These are phyloP conservation scores for Nakazawaea populi DNA, from an alignment of 805 yeast species.

Conservation along the genomic window DNA sequence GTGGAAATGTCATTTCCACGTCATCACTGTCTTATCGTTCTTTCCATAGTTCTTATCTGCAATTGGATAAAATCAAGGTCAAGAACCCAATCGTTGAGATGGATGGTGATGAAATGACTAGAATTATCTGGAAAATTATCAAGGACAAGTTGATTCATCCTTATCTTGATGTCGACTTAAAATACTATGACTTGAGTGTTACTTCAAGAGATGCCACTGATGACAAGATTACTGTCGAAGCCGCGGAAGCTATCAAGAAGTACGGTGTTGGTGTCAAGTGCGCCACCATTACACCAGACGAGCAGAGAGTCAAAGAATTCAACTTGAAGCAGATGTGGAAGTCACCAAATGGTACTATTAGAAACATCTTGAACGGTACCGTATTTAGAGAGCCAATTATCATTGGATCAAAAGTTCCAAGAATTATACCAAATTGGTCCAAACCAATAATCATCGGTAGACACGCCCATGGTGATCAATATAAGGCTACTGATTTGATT, in stretches of 20 bases:
- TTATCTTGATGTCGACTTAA: constrained; percentile 65
- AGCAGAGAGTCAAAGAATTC: constrained; percentile 71
- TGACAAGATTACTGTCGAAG: constrained; percentile 71
- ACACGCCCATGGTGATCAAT: constrained; percentile 84
- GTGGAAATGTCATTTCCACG: not conserved
- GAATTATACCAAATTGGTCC: constrained; percentile 76
- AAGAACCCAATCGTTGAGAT: constrained; percentile 70
- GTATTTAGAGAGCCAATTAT: constrained; percentile 83
- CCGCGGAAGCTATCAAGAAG: constrained; percentile 68
- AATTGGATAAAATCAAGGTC: constrained; percentile 56
- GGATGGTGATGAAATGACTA: constrained; percentile 85
- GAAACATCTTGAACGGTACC: constrained; percentile 78
- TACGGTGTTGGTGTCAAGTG: constrained; percentile 81
- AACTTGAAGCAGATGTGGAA: constrained; percentile 75
- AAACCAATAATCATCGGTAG: constrained; percentile 81
- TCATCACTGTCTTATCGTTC: not conserved
- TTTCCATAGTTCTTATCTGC: constrained; percentile 13
- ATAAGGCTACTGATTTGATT: constrained; percentile 71
- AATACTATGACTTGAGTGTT: constrained; percentile 71
- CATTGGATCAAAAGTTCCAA: constrained; percentile 63
- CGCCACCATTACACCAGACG: constrained; percentile 85
- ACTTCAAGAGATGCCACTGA: constrained; percentile 63
- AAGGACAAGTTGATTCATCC: constrained; percentile 64
- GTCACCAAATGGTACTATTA: constrained; percentile 80
- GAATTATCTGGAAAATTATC: constrained; percentile 76